Percentiles rank a stretch among this genome's conserved stretches.
Conservation (phyloP, 2,329 filamentous ascomycete species). For the Penicillium brasilianum region DNA sequence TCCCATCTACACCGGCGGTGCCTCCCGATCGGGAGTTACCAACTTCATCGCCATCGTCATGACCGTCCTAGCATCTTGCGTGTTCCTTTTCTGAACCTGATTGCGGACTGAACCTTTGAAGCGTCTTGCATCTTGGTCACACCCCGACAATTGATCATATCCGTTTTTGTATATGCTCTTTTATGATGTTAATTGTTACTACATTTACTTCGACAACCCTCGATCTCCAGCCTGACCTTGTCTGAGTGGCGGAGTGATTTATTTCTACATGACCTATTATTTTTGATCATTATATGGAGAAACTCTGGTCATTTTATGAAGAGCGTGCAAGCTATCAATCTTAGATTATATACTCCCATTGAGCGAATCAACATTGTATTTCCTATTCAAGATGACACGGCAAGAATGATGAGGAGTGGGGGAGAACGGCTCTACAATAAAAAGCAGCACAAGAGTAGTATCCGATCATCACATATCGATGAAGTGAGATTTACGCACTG, state of each 20-base stretch:
- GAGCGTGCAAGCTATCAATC: constrained; percentile 3
- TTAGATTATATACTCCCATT: background rate
- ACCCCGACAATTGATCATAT: background rate
- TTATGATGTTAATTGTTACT: constrained; percentile 9
- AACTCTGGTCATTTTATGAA: constrained; percentile 1
- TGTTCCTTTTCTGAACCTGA: constrained; percentile 14
- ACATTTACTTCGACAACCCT: background rate
- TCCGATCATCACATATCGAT: background rate
- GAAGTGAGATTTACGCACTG: background rate
- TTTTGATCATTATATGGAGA: constrained; percentile 2
- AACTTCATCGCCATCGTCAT: constrained; percentile 11
- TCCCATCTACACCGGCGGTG: constrained; percentile 23
- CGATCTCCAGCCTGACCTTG: background rate
- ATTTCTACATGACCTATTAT: constrained; percentile 3
- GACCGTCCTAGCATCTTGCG: constrained; percentile 18
- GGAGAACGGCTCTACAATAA: too few species aligned
- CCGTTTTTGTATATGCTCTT: background rate
- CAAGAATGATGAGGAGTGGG: background rate
- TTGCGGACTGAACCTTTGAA: background rate
- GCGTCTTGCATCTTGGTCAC: background rate
- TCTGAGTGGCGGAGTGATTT: constrained; percentile 1
- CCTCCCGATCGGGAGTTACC: constrained; percentile 10
- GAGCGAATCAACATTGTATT: background rate
- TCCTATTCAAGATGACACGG: background rate
- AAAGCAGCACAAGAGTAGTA: background rate